A percentile compares a stretch with the other conserved stretches of the same genome.
Conservation (phyloP, 148 eudicot species). For the Rhododendron ovatum region DNA sequence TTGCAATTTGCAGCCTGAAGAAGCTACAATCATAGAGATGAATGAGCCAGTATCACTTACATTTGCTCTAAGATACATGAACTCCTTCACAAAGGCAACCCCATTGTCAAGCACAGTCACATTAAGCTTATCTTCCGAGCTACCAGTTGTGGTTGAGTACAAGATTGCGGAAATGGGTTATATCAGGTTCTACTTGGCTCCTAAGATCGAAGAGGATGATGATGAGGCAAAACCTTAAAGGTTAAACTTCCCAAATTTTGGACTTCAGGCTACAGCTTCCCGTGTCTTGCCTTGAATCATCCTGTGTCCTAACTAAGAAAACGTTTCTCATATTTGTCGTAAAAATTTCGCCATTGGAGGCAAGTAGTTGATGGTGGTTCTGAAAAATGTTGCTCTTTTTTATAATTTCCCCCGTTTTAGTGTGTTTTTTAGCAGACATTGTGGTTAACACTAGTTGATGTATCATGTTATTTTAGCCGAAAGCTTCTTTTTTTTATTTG, state of each 20-base stretch:
- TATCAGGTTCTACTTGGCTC: constrained; percentile 68
- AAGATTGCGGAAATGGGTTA: constrained; percentile 73
- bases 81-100: constrained; percentile 63
- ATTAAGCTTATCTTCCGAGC: constrained; percentile 53
- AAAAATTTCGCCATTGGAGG: not conserved
- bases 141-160: constrained; percentile 66
- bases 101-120: constrained; percentile 54
- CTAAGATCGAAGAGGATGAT: constrained; percentile 69
- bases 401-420: not conserved
- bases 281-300: not conserved
- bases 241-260: not conserved
- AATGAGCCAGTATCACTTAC: constrained; percentile 43
- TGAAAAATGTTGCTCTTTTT: not conserved
- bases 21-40: constrained; percentile 51
- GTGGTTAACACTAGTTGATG: not conserved
- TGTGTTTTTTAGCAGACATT: not conserved
- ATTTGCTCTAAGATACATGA: constrained; percentile 64
- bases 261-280: not conserved
- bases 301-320: not conserved
- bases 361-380: not conserved
- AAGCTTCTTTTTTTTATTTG: not conserved
- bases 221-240: constrained; percentile 25
- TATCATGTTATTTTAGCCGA: not conserved
- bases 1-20: constrained; percentile 50
- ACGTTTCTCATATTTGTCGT: not conserved